Evolutionary conservation across 1,139 yeast genomes (phyloP).

Genomic region (Geotrichum candidum): DNA sequence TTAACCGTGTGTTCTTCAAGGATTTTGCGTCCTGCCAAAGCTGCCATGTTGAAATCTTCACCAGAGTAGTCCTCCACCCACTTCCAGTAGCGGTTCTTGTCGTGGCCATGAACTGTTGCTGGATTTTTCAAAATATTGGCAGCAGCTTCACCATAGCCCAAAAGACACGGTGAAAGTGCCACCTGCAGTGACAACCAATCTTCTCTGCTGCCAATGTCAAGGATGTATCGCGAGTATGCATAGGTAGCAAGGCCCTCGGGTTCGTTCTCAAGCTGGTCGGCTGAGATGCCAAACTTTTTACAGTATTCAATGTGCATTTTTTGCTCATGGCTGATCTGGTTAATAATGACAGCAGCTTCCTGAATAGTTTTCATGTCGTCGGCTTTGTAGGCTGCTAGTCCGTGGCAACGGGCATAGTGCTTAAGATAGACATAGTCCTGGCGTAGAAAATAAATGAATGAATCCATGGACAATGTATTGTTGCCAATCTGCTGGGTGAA

Average conservation of each 20-base stretch:
- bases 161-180: conserved; percentile 63
- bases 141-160: conserved; percentile 64
- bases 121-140: conserved; percentile 6
- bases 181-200: conserved; percentile 29
- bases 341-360: conserved; percentile 49
- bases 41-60: conserved; percentile 51
- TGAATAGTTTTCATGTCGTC: conserved; percentile 41
- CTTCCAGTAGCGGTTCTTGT: conserved; percentile 38
- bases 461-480: conserved; percentile 45
- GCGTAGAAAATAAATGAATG: conserved; percentile 54
- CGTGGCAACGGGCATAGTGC: conserved; percentile 65
- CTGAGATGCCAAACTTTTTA: conserved; percentile 43
- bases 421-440: conserved; percentile 70
- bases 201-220: conserved; percentile 19
- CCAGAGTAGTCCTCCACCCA: conserved; percentile 63
- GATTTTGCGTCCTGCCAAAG: conserved; percentile 43
- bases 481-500: conserved; percentile 53
- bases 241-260: conserved; percentile 52
- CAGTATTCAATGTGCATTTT: conserved; percentile 52
- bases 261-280: conserved; percentile 42
- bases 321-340: conserved; percentile 51
- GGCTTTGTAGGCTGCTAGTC: conserved; percentile 58
- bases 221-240: conserved; percentile 56
- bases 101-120: conserved; percentile 9
- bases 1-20: conserved; percentile 43